phyloP scores from a whole-genome alignment of 1,284 basidiomycete species.

The Megacollybia platyphylla region DNA sequence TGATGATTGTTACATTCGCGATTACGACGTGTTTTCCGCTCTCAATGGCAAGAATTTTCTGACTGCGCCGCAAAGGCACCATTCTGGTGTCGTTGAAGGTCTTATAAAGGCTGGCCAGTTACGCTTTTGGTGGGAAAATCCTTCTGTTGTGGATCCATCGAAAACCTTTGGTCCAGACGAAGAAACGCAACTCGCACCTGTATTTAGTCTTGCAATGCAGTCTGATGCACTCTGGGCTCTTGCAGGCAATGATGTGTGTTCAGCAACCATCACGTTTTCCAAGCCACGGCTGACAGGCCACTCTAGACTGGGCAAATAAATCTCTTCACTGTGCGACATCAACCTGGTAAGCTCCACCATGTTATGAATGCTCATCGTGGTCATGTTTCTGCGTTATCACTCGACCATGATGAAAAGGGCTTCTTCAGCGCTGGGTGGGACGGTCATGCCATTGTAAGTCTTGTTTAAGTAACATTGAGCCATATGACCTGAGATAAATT shows the following conservation, averaged over 20 bases:
- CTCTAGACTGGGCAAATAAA: slow-evolving; percentile 75
- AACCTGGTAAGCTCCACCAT: slow-evolving; percentile 74
- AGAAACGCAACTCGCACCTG: slow-evolving; percentile 49
- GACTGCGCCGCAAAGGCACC: slow-evolving; percentile 81
- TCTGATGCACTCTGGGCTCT: slow-evolving; percentile 86
- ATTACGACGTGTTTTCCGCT: slow-evolving; percentile 85
- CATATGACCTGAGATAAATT: slow-evolving; percentile 3
- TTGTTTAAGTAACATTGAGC: neutral
- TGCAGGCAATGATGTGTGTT: slow-evolving; percentile 69
- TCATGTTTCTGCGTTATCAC: slow-evolving; percentile 76
- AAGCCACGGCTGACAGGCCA: slow-evolving; percentile 2
- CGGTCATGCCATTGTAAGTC: slow-evolving; percentile 72
- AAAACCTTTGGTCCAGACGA: slow-evolving; percentile 24
- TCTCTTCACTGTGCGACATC: slow-evolving; percentile 86
- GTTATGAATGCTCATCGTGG: slow-evolving; percentile 65
- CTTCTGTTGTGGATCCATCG: slow-evolving; percentile 20
- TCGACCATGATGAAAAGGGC: slow-evolving; percentile 73
- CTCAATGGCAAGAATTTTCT: slow-evolving; percentile 83
- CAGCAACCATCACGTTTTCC: slow-evolving; percentile 6
- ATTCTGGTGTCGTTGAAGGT: slow-evolving; percentile 85
- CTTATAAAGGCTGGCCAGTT: slow-evolving; percentile 85
- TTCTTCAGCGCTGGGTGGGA: slow-evolving; percentile 95
- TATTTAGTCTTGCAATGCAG: slow-evolving; percentile 82
- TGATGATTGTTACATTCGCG: slow-evolving; percentile 87
- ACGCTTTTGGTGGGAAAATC: slow-evolving; percentile 85